phyloP scores from a whole-genome alignment of 1,284 basidiomycete species.

The Sanghuangporus baumii region DNA sequence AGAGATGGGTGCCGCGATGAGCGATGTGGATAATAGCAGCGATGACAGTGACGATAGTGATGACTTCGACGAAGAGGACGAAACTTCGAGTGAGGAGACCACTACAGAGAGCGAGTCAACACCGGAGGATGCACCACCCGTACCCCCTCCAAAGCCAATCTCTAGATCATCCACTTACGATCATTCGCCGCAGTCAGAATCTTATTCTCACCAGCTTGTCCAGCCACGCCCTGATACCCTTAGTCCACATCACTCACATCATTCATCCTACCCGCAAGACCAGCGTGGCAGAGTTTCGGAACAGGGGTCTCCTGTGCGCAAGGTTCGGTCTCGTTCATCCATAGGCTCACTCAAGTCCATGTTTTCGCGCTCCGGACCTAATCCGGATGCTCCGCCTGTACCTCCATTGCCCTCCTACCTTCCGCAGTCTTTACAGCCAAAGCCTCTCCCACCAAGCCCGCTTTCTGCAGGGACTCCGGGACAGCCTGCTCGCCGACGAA shows the following conservation, averaged over 20 bases:
- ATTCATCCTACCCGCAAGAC: neutral
- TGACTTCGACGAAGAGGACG: constrained; percentile 24
- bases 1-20: constrained; percentile 69
- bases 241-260: neutral
- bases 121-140: constrained; percentile 23
- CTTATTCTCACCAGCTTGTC: neutral
- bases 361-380: neutral
- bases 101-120: constrained; percentile 27
- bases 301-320: constrained; percentile 15
- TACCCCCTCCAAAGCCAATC: constrained; percentile 15
- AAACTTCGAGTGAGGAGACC: constrained; percentile 23
- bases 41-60: constrained; percentile 35
- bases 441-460: constrained; percentile 33
- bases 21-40: constrained; percentile 44
- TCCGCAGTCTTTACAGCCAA: constrained; percentile 20
- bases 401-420: constrained; percentile 35
- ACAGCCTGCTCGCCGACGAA: constrained; percentile 15
- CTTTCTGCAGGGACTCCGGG: constrained; percentile 22
- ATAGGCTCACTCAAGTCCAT: constrained; percentile 11
- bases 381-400: constrained; percentile 29
- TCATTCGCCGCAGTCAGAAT: neutral
- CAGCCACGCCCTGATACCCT: neutral
- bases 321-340: constrained; percentile 13
- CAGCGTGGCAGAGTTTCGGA: constrained; percentile 1
- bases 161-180: constrained; percentile 24